Evolutionary conservation across 192 early-diverging fungal species (phyloP).

Genomic region (Gaertneriomyces semiglobifer): DNA sequence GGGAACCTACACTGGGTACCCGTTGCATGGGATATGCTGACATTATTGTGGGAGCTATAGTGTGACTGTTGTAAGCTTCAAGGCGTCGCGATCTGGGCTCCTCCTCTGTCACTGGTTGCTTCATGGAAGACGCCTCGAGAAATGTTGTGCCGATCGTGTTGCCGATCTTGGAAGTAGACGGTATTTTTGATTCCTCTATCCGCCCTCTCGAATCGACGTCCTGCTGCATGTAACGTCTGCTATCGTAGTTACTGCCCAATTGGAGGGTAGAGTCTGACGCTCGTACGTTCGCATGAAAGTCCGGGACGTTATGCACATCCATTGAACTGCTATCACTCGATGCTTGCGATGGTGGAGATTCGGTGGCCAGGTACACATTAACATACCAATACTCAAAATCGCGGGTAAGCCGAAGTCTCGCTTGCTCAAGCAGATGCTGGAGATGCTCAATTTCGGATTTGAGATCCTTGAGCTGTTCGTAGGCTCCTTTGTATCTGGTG

Average conservation of each 20-base stretch:
- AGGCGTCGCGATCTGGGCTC: not conserved
- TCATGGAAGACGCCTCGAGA: not conserved
- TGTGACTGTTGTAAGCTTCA: not conserved
- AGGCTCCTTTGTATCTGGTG: slow-evolving; percentile 49
- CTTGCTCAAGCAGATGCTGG: slow-evolving; percentile 61
- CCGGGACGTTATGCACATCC: too few relatives aligned
- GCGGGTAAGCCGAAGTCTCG: slow-evolving; percentile 46
- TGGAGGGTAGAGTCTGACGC: too few relatives aligned
- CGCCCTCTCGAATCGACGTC: too few relatives aligned
- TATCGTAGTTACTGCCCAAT: too few relatives aligned
- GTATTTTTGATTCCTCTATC: too few relatives aligned
- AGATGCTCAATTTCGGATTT: slow-evolving; percentile 65
- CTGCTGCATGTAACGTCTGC: too few relatives aligned
- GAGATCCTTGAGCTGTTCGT: slow-evolving; percentile 54
- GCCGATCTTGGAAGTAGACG: too few relatives aligned
- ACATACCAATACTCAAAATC: slow-evolving; percentile 61
- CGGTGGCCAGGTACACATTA: slow-evolving; percentile 38
- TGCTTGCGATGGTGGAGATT: not conserved
- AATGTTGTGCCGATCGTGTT: too few relatives aligned
- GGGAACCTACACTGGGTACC: not conserved
- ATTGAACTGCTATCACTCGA: not conserved
- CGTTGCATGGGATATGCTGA: not conserved
- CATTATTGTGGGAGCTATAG: not conserved
- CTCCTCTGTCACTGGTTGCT: not conserved
- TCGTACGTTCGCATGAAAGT: too few relatives aligned